phyloP scores from a whole-genome alignment of 2,329 filamentous ascomycete species.

The Lachnellula suecica region DNA sequence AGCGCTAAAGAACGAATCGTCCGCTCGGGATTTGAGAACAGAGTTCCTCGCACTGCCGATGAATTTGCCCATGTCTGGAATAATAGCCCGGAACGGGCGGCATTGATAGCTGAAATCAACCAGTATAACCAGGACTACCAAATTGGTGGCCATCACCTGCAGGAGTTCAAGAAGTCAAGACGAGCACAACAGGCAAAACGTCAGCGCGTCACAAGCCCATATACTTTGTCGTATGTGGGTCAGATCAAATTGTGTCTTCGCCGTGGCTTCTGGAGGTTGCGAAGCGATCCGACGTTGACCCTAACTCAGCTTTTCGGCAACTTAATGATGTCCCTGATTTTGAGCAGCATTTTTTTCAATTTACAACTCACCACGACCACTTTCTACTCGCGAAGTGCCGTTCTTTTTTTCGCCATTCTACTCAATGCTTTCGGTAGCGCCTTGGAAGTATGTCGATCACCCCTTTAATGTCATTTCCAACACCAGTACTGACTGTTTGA shows the following conservation, averaged over 20 bases:
- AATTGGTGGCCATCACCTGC: constrained; percentile 51
- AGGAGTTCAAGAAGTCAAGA: constrained; percentile 50
- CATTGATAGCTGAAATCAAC: constrained; percentile 36
- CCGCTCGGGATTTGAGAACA: constrained; percentile 54
- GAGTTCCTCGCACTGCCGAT: constrained; percentile 63
- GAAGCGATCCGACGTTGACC: constrained; percentile 41
- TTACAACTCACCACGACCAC: constrained; percentile 47
- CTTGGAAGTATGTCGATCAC: constrained; percentile 56
- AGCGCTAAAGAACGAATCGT: constrained; percentile 59
- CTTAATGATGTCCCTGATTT: constrained; percentile 56
- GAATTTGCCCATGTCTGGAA: constrained; percentile 60
- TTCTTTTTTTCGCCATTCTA: constrained; percentile 66
- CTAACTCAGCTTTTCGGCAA: constrained; percentile 15
- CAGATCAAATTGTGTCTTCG: constrained; percentile 77
- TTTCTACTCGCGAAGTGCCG: constrained; percentile 59
- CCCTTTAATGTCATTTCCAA: constrained; percentile 66
- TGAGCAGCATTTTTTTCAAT: constrained; percentile 63
- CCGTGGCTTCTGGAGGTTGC: constrained; percentile 73
- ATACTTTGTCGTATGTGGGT: constrained; percentile 72
- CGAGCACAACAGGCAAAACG: constrained; percentile 52
- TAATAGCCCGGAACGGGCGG: constrained; percentile 41
- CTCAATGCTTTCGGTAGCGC: constrained; percentile 59
- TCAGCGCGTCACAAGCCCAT: constrained; percentile 70
- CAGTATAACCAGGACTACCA: constrained; percentile 19
- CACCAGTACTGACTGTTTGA: constrained; percentile 56